phyloP scores from a whole-genome alignment of 352 stramenopile genomes.

The Pythium phragmitis region DNA sequence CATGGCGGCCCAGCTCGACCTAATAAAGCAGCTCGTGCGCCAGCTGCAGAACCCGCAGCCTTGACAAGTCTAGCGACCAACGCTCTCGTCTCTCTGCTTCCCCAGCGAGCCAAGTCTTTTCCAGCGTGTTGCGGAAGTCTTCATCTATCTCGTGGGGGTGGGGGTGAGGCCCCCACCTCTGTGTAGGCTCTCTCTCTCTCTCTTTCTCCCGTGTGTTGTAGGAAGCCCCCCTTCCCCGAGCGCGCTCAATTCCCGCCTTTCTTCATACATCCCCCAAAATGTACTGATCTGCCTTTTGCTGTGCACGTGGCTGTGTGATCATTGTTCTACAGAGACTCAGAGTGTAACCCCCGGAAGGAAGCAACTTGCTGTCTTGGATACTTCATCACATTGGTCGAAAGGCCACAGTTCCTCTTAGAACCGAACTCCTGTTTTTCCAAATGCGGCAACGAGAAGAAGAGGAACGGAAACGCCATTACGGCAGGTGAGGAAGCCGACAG shows the following conservation, averaged over 20 bases:
- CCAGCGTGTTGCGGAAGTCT: no score
- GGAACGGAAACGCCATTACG: neutral
- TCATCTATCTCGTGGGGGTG: no score
- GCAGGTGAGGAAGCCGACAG: neutral
- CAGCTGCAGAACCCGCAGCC: slow-evolving; percentile 19
- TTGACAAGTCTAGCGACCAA: neutral
- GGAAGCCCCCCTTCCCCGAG: neutral
- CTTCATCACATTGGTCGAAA: slow-evolving; percentile 3
- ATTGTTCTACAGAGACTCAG: no score
- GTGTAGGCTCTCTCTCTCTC: slow-evolving; percentile 3
- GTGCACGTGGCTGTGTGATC: neutral
- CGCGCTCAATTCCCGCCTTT: neutral
- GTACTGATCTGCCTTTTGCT: neutral
- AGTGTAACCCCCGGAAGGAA: neutral
- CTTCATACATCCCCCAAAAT: neutral
- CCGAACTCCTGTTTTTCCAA: neutral
- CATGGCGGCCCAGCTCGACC: slow-evolving; percentile 24
- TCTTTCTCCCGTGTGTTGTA: slow-evolving; percentile 6
- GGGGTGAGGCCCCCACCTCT: neutral
- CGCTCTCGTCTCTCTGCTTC: no score
- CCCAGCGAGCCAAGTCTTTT: no score
- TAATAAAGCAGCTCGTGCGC: slow-evolving; percentile 27
- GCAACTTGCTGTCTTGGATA: neutral
- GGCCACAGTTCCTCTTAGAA: slow-evolving; percentile 11
- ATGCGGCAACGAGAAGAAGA: neutral